Evolutionary conservation across 345 rosid species (phyloP).

Genomic region (Iberis pinnata): DNA sequence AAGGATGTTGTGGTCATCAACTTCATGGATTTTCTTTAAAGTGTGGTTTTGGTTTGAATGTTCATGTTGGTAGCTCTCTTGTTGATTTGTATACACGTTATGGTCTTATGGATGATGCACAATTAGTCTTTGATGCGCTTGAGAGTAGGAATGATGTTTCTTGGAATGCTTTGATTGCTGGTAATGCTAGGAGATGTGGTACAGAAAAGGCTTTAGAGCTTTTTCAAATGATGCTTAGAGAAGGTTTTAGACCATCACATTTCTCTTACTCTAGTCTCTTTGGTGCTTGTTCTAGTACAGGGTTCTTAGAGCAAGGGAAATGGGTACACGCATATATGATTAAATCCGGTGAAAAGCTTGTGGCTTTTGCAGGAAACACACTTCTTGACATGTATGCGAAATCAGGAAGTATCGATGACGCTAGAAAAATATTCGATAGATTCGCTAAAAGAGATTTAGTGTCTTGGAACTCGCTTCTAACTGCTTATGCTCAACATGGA

Average conservation of each 20-base stretch:
- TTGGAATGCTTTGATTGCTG: constrained; percentile 66
- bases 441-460: constrained; percentile 42
- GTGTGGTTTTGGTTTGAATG: constrained; percentile 41
- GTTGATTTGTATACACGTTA: constrained; percentile 51
- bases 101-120: constrained; percentile 45
- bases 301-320: constrained; percentile 63
- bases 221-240: constrained; percentile 45
- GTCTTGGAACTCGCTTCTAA: constrained; percentile 56
- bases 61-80: constrained; percentile 57
- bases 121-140: constrained; percentile 35
- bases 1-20: constrained; percentile 37
- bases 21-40: constrained; percentile 47
- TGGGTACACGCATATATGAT: constrained; percentile 60
- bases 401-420: constrained; percentile 54
- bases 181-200: constrained; percentile 46
- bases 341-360: constrained; percentile 47
- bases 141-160: constrained; percentile 55
- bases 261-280: constrained; percentile 46
- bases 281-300: constrained; percentile 46
- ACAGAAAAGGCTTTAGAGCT: constrained; percentile 42
- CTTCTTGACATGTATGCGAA: constrained; percentile 62
- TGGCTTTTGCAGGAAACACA: constrained; percentile 51
- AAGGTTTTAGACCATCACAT: constrained; percentile 41
- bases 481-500: constrained; percentile 55
- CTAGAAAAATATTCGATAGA: constrained; percentile 44